Percentiles rank a stretch among this genome's conserved stretches.
phyloP scores from a whole-genome alignment of 2,329 filamentous ascomycete genomes.

The Pseudogymnoascus sp. region DNA sequence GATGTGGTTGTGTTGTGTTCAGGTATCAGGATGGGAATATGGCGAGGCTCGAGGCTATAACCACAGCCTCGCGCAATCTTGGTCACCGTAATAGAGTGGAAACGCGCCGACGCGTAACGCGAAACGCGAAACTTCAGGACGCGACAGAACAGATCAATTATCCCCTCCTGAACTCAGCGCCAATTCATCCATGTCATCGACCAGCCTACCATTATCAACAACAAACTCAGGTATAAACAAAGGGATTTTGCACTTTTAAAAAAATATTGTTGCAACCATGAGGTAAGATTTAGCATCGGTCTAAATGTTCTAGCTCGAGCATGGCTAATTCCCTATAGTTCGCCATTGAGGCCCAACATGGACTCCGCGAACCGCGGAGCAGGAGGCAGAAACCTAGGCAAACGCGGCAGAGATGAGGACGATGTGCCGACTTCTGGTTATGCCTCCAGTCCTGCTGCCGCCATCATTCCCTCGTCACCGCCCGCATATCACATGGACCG shows the following conservation, averaged over 20 bases:
- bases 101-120: background rate
- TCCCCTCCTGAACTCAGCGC: slow-evolving; percentile 4
- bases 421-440: slow-evolving; percentile 44
- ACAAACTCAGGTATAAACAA: background rate
- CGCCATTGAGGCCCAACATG: slow-evolving; percentile 72
- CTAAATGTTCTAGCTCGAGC: slow-evolving; percentile 9
- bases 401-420: slow-evolving; percentile 58
- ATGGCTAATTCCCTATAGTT: slow-evolving; percentile 42
- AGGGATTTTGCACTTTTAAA: background rate
- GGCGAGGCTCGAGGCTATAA: background rate
- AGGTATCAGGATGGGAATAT: background rate
- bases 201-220: slow-evolving; percentile 7
- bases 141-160: slow-evolving; percentile 5
- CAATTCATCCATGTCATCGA: slow-evolving; percentile 5
- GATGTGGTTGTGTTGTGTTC: background rate
- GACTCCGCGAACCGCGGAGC: slow-evolving; percentile 73
- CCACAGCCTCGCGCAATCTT: slow-evolving; percentile 4
- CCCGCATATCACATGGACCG: slow-evolving; percentile 55
- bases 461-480: slow-evolving; percentile 53
- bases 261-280: slow-evolving; percentile 18
- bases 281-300: slow-evolving; percentile 23
- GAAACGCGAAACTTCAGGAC: slow-evolving; percentile 2
- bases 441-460: slow-evolving; percentile 42
- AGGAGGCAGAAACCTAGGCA: slow-evolving; percentile 41
- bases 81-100: slow-evolving; percentile 9